Evolutionary conservation across 371 early-diverging fungal genomes (phyloP), one percentile per base, ranked within the genome.

Genomic region (Mortierella sp.): DNA sequence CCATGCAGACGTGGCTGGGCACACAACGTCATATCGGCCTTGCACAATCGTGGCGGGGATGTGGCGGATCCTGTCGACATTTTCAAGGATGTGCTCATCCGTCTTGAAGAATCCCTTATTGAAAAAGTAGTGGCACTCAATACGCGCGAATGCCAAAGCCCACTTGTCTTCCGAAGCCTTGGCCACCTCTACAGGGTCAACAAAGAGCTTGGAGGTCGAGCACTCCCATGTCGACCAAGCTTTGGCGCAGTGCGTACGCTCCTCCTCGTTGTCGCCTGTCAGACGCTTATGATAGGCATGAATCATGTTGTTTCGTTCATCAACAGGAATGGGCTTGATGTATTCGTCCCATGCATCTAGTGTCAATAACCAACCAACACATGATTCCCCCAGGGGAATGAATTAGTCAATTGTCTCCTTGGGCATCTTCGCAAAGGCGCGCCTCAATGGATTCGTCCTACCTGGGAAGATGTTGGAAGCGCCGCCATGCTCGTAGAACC

Each of bases 91-190:
- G 63, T 82, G 84, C 17, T 61, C 77, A 43, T 83, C 85, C 0
- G 69, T 54, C 41, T 85, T 80, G 70, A 90, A 89, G 77, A 88
- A 90, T 0, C 91, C 89, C 58, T 84, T 83, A 84, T 89, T 86
- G 73, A 82, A 67, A 53, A 89, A 89, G 78, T 76, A 88, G 67
- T 87, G 87, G 71, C 84, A 86, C 61, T 86, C 89, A 57, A 90
- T 90, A 34, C 90, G 80, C 12, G 91, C 89, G 76, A 90, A 90
- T 28, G 83, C 84, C 40, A 88, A 66, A 2, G 88, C 80, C 84
- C 85, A 90, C n/a, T 68, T 78, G 55, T 84, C 85, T 52, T 85
- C 71, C 16, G 85, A 80, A 7, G 85, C 88, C 62, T 82, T 85
- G 58, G 73, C 79, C 39, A 90, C 63, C 50, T 79, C 78, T 12